Conservation (phyloP, 345 rosid genomes). For the Dipteronia sinensis region DNA sequence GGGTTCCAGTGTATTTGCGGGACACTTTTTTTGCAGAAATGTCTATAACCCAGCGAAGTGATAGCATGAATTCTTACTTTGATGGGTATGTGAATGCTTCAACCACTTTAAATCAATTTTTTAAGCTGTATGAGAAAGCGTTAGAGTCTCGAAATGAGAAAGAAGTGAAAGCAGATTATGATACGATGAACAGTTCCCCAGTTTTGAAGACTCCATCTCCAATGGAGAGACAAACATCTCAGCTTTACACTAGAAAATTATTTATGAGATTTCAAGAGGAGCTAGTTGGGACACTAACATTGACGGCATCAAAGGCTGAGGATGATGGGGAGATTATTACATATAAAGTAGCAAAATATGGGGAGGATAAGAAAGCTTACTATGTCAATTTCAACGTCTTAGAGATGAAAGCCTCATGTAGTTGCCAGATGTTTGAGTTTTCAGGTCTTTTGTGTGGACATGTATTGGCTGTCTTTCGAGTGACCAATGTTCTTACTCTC, state of each 20-base stretch:
- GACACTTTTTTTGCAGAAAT: constrained; percentile 55
- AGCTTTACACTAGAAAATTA: constrained; percentile 44
- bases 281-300: constrained; percentile 50
- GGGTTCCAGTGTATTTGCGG: constrained; percentile 53
- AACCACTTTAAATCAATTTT: constrained; percentile 40
- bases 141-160: constrained; percentile 43
- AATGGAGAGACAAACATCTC: constrained; percentile 55
- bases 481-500: constrained; percentile 52
- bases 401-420: constrained; percentile 52
- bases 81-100: constrained; percentile 54
- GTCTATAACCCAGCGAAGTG: constrained; percentile 48
- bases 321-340: constrained; percentile 39
- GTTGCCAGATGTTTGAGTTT: constrained; percentile 63
- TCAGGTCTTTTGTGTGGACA: constrained; percentile 56
- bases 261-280: constrained; percentile 56
- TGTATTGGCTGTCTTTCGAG: constrained; percentile 52
- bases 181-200: constrained; percentile 45
- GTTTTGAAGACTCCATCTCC: constrained; percentile 55
- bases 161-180: constrained; percentile 55
- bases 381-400: constrained; percentile 41
- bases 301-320: constrained; percentile 45
- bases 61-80: constrained; percentile 50
- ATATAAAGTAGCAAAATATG: constrained; percentile 47
- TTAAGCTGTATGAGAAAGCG: constrained; percentile 52
- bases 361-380: constrained; percentile 50